Conservation (phyloP, 2,329 filamentous ascomycete genomes). For the Fusarium sp. region DNA sequence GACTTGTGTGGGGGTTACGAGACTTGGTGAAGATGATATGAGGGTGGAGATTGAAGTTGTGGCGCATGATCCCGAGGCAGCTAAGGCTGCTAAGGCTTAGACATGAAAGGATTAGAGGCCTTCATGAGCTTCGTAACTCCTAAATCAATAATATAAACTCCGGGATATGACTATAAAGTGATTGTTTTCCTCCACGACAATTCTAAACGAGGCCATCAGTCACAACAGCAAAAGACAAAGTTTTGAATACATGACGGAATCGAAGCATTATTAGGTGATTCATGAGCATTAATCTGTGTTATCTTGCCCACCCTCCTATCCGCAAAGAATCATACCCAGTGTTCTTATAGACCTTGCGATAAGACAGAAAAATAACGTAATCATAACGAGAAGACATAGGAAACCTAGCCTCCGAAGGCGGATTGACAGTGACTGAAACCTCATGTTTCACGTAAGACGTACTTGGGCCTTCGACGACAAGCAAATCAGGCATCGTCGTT, state of each 20-base stretch:
- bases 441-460: not conserved
- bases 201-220: too few species aligned
- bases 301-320: not conserved
- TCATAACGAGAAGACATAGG: not conserved
- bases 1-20: not conserved
- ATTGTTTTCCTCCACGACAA: too few species aligned
- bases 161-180: not conserved
- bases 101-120: not conserved
- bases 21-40: constrained; percentile 2
- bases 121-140: too few species aligned
- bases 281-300: not conserved
- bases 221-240: too few species aligned
- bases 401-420: not conserved
- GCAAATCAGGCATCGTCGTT: not conserved
- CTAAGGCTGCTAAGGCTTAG: not conserved
- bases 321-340: not conserved
- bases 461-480: not conserved
- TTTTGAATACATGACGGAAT: too few species aligned
- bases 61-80: constrained; percentile 1
- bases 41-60: constrained; percentile 10
- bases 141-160: not conserved
- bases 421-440: not conserved
- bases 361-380: not conserved
- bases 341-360: not conserved
- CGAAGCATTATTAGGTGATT: not conserved